A percentile compares a stretch with the other conserved stretches of the same genome.
phyloP scores from a whole-genome alignment of 2,329 filamentous ascomycete species.

The Mycosphaerella arachidis region DNA sequence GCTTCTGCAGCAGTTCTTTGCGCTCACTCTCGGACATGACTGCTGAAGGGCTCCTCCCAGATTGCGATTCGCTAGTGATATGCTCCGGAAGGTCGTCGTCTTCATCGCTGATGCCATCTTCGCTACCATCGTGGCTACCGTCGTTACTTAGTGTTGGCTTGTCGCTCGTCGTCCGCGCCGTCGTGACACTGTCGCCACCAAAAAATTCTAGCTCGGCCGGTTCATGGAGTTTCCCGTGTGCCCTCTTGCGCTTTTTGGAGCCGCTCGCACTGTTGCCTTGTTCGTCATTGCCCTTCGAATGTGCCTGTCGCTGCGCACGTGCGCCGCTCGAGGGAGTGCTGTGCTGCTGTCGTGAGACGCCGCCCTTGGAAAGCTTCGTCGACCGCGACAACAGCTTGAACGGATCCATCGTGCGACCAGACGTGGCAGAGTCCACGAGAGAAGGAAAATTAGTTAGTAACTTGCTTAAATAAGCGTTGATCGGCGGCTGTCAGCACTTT shows the following conservation, averaged over 20 bases:
- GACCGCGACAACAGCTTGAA: slow-evolving; percentile 68
- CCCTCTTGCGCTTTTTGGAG: background rate
- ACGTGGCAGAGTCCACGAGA: background rate
- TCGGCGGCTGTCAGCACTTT: background rate
- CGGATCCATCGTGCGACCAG: slow-evolving; percentile 57
- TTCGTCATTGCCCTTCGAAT: slow-evolving; percentile 32
- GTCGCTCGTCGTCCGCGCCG: background rate
- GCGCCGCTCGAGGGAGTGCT: slow-evolving; percentile 63
- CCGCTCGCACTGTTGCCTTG: slow-evolving; percentile 24
- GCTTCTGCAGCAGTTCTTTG: slow-evolving; percentile 32
- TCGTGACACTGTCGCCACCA: slow-evolving; percentile 16
- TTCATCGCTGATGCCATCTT: background rate
- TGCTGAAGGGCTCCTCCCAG: background rate
- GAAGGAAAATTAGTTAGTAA: background rate
- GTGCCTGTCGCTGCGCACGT: slow-evolving; percentile 64
- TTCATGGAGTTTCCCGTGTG: slow-evolving; percentile 38
- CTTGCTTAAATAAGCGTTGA: background rate
- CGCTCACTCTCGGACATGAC: slow-evolving; percentile 13
- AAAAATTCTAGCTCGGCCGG: slow-evolving; percentile 44
- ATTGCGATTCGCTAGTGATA: background rate
- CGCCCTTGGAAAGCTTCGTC: slow-evolving; percentile 52
- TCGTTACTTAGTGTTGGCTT: background rate
- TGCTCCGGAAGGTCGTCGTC: background rate
- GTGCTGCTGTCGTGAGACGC: slow-evolving; percentile 30
- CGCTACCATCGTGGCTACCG: background rate